Percentiles rank a stretch among this genome's conserved stretches.
Evolutionary conservation across 2,329 filamentous ascomycete genomes (phyloP).

Genomic region (Arthrobotrys iridis): DNA sequence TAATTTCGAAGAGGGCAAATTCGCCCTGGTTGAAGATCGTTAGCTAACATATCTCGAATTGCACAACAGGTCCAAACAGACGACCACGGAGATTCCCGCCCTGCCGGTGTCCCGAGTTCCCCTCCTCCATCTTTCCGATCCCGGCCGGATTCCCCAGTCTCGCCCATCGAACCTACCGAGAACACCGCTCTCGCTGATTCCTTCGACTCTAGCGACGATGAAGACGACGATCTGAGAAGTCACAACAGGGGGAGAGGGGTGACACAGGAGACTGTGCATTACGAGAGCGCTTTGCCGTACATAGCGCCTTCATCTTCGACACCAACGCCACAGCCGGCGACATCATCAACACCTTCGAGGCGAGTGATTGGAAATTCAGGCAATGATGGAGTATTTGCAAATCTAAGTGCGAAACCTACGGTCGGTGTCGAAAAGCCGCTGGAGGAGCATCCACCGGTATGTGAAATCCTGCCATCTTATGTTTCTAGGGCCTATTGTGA

Average conservation of each 20-base stretch:
- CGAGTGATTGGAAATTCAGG: slow-evolving; percentile 79
- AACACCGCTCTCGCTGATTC: slow-evolving; percentile 88
- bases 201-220: slow-evolving; percentile 84
- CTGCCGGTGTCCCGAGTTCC: slow-evolving; percentile 67
- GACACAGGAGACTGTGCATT: slow-evolving; percentile 54
- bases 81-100: slow-evolving; percentile 67
- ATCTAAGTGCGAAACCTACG: slow-evolving; percentile 89
- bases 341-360: slow-evolving; percentile 62
- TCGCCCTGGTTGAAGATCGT: not conserved
- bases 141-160: slow-evolving; percentile 74
- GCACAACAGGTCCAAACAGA: slow-evolving; percentile 68
- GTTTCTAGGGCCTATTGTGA: not conserved
- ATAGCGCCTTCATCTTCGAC: slow-evolving; percentile 53
- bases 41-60: slow-evolving; percentile 15
- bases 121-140: slow-evolving; percentile 89
- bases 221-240: slow-evolving; percentile 82
- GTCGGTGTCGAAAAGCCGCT: slow-evolving; percentile 75
- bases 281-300: slow-evolving; percentile 53
- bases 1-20: slow-evolving; percentile 10
- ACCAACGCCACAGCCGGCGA: slow-evolving; percentile 57
- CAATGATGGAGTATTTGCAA: slow-evolving; percentile 95
- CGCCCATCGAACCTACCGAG: slow-evolving; percentile 58
- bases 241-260: slow-evolving; percentile 77
- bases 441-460: slow-evolving; percentile 91
- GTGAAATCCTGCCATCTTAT: slow-evolving; percentile 61